Evolutionary conservation across 2,329 filamentous ascomycete species (phyloP), one percentile per base, ranked within the genome.

Genomic region (Fusarium nisikadoi): DNA sequence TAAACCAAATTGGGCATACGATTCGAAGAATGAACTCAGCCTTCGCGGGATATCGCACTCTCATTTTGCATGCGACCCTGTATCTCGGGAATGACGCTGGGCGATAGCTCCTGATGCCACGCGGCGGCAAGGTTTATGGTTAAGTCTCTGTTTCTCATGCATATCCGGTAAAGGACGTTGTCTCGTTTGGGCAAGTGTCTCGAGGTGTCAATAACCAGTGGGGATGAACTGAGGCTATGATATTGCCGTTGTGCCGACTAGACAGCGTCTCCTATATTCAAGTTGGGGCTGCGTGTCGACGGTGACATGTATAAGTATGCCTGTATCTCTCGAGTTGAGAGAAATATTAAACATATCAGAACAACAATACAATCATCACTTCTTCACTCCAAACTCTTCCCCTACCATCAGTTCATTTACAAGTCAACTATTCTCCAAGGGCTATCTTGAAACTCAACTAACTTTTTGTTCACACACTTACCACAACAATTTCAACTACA

Each of bases 271-370:
- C 20, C 17, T 33, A 25, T 53, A n/a, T 39, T 59, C 54, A 23
- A 72, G 49, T 23, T 31, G 38, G 45, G 52, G 31, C 38, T 39
- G 33, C 17, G 12, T 38, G 36, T 33, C 23, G 38, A 31, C 4
- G 13, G 49, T 38, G 29, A 56, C 20, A 42, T 55, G 33, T 71
- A 72, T 72, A 72, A 72, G 70, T 46, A 73, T 45, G 61, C 20
- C 19, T n/a, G 17, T 25, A 6, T 54, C 41, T 55, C 45, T 58
- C 41, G 33, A 31, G 16, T 38, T 25, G 38, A 19, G 53, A 33
- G 11, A 25, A 47, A 29, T 11, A 25, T 25, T 41, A 29, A n/a
- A 39, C 29, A 49, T 14, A 45, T 25, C 53, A 63, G 17, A 70
- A 35, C 31, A 49, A 25, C 25, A 56, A 23, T 29, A 45, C n/a